phyloP scores from a whole-genome alignment of 352 stramenopile genomes.

The Heterotrichella gracilis region DNA sequence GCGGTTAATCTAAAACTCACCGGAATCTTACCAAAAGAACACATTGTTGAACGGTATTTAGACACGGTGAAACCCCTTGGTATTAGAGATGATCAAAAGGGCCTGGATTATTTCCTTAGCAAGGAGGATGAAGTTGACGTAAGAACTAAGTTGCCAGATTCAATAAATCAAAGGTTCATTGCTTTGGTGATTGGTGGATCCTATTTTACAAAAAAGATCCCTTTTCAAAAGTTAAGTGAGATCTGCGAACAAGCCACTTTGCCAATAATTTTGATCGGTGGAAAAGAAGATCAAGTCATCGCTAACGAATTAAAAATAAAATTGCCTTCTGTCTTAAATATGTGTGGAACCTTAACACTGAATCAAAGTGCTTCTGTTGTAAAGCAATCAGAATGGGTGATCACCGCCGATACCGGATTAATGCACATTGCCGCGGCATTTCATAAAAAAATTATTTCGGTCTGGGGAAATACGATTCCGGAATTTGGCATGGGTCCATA shows the following conservation, averaged over 20 bases:
- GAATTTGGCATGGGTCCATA: not conserved
- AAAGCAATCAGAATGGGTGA: not conserved
- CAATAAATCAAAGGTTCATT: no score
- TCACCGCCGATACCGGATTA: not conserved
- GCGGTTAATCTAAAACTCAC: not conserved
- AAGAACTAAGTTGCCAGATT: not conserved
- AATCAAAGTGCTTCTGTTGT: not conserved
- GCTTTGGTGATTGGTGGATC: not conserved
- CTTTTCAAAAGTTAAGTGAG: not conserved
- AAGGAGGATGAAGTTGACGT: not conserved
- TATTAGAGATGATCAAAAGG: not conserved
- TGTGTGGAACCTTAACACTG: not conserved
- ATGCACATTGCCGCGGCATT: not conserved
- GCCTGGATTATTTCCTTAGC: not conserved
- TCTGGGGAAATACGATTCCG: not conserved
- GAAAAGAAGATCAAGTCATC: slow-evolving; percentile 7
- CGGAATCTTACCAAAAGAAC: not conserved
- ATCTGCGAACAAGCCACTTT: not conserved
- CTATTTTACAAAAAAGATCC: not conserved
- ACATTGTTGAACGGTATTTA: not conserved
- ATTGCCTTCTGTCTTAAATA: not conserved
- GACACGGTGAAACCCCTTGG: not conserved
- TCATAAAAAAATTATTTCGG: not conserved
- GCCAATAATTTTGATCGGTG: not conserved
- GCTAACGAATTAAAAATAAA: not conserved